Conservation (phyloP, 1,139 yeast species). For the Saccharomycopsis hybrid region DNA sequence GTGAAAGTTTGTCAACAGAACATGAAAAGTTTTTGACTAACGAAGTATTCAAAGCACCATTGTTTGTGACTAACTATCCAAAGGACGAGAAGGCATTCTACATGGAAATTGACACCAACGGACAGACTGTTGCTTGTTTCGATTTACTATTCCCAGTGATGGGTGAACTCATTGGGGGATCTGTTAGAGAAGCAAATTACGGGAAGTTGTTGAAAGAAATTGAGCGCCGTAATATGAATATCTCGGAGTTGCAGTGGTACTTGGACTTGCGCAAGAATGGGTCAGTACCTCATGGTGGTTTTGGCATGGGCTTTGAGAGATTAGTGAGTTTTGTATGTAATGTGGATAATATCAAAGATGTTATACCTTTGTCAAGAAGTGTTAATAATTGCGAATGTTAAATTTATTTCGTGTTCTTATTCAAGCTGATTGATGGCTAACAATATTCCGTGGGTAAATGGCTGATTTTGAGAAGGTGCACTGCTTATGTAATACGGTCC, state of each 20-base stretch:
- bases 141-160: conserved; percentile 84
- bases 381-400: conserved; percentile 42
- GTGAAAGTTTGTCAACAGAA: conserved; percentile 69
- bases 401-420: neutral
- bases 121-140: conserved; percentile 76
- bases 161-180: conserved; percentile 97
- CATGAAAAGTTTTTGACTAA: conserved; percentile 92
- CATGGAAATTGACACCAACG: conserved; percentile 51
- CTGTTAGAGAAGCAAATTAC: conserved; percentile 73
- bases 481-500: no score
- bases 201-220: conserved; percentile 45
- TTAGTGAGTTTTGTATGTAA: conserved; percentile 67
- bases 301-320: conserved; percentile 92
- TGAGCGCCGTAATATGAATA: conserved; percentile 46
- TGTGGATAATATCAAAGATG: conserved; percentile 74
- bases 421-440: no score
- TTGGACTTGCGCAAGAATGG: conserved; percentile 68
- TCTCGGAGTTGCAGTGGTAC: conserved; percentile 72
- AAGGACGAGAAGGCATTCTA: conserved; percentile 76
- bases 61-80: conserved; percentile 90
- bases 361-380: conserved; percentile 75
- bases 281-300: conserved; percentile 91
- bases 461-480: no score
- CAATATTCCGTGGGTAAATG: no score
- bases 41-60: conserved; percentile 55